Conservation (phyloP, 306 rosid species). For the Aeschynomene evenia region DNA sequence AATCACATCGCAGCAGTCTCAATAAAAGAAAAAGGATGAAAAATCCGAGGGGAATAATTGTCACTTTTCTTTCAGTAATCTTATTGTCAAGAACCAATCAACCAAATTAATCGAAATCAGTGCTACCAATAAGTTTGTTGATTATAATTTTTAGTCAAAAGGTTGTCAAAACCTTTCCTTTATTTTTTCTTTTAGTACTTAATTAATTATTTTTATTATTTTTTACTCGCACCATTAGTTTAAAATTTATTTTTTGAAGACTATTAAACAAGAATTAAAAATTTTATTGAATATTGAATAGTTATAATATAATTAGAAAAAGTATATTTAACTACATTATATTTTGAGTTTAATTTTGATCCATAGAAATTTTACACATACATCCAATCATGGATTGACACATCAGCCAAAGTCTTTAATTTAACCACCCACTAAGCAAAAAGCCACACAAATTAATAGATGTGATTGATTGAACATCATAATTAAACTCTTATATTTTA, state of each 20-base stretch:
- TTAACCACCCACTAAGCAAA: too few species aligned
- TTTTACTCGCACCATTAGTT: neutral
- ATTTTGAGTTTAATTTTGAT: too few species aligned
- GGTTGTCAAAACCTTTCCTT: neutral
- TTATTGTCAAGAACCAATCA: neutral
- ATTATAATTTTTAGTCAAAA: constrained; percentile 4
- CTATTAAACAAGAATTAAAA: neutral
- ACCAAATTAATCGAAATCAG: constrained; percentile 15
- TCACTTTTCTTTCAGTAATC: neutral
- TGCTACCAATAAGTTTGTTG: constrained; percentile 7
- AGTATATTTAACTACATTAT: too few species aligned
- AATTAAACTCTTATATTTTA: too few species aligned
- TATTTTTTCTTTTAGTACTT: neutral
- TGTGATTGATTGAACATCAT: too few species aligned
- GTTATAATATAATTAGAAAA: too few species aligned
- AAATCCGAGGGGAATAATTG: neutral
- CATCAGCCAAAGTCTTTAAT: too few species aligned
- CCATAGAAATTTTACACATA: too few species aligned
- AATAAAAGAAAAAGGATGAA: neutral
- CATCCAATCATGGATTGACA: too few species aligned
- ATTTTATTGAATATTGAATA: neutral
- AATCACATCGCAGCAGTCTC: neutral
- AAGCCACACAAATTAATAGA: too few species aligned
- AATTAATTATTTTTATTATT: neutral
- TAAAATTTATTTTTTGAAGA: neutral